Evolutionary conservation across 2,329 filamentous ascomycete genomes (phyloP).

Genomic region (Pseudogymnoascus sp.): DNA sequence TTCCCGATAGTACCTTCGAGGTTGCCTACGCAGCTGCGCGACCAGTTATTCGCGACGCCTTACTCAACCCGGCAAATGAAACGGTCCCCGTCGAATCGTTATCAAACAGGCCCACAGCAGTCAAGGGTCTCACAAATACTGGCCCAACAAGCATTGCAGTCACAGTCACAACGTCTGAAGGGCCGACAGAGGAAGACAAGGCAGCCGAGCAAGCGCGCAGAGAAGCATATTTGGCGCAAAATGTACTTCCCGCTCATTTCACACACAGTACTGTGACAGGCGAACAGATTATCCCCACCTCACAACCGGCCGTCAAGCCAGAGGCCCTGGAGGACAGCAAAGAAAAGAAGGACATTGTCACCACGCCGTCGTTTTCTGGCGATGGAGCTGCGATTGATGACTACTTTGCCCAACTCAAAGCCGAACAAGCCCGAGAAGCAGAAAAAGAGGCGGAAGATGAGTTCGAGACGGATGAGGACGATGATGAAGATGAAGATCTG

Average conservation of each 20-base stretch:
- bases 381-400: constrained; percentile 55
- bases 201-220: constrained; percentile 57
- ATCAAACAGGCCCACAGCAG: constrained; percentile 54
- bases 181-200: constrained; percentile 59
- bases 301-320: constrained; percentile 31
- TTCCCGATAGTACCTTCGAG: constrained; percentile 70
- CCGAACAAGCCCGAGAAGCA: constrained; percentile 47
- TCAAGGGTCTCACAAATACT: constrained; percentile 60
- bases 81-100: constrained; percentile 51
- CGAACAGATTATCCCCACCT: constrained; percentile 46
- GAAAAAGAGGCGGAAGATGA: constrained; percentile 45
- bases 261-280: constrained; percentile 62
- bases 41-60: constrained; percentile 59
- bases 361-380: constrained; percentile 37
- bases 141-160: constrained; percentile 64
- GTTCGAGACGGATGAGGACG: constrained; percentile 41
- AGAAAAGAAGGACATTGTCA: constrained; percentile 40
- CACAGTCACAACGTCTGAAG: constrained; percentile 59
- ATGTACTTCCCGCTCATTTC: constrained; percentile 66
- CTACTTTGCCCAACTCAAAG: constrained; percentile 60
- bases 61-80: constrained; percentile 54
- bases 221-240: constrained; percentile 59
- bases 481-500: constrained; percentile 38
- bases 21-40: constrained; percentile 56
- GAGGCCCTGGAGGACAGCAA: constrained; percentile 34